phyloP scores from a whole-genome alignment of 1,284 basidiomycete genomes.

The Melampsora larici-populina region DNA sequence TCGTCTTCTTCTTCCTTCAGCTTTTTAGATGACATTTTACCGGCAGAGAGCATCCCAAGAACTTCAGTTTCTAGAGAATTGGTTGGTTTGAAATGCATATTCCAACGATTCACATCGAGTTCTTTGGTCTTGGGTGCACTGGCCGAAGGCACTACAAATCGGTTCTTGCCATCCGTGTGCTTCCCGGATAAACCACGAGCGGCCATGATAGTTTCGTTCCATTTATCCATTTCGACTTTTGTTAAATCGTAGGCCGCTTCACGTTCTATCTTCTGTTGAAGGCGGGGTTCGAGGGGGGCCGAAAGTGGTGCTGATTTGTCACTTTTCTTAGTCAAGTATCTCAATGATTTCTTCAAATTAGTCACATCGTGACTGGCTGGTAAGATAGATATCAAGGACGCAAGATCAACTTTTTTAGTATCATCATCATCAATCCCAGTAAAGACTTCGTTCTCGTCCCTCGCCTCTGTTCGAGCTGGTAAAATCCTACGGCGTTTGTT shows the following conservation, averaged over 20 bases:
- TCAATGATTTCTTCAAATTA: conserved; percentile 59
- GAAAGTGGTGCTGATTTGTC: conserved; percentile 62
- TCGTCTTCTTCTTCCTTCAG: conserved; percentile 63
- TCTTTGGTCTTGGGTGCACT: not conserved
- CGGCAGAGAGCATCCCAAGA: conserved; percentile 69
- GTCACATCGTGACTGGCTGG: conserved; percentile 47
- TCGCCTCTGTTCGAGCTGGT: conserved; percentile 33
- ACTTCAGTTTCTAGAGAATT: conserved; percentile 76
- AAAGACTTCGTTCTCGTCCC: conserved; percentile 26
- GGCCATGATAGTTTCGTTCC: conserved; percentile 72
- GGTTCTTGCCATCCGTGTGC: conserved; percentile 62
- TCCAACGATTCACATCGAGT: conserved; percentile 19
- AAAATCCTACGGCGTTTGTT: conserved; percentile 28
- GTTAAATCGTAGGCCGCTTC: conserved; percentile 92
- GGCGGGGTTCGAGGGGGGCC: conserved; percentile 79
- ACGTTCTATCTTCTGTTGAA: conserved; percentile 84
- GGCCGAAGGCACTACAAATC: conserved; percentile 29
- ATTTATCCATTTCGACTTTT: conserved; percentile 86
- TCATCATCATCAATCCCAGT: conserved; percentile 7
- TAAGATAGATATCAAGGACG: conserved; percentile 15
- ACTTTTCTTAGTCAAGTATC: conserved; percentile 57
- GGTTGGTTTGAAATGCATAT: conserved; percentile 60
- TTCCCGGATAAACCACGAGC: conserved; percentile 62
- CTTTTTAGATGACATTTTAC: conserved; percentile 63
- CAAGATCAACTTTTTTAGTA: conserved; percentile 15